Conservation (phyloP, 352 stramenopile species). For the Globisporangium acanthophoron region DNA sequence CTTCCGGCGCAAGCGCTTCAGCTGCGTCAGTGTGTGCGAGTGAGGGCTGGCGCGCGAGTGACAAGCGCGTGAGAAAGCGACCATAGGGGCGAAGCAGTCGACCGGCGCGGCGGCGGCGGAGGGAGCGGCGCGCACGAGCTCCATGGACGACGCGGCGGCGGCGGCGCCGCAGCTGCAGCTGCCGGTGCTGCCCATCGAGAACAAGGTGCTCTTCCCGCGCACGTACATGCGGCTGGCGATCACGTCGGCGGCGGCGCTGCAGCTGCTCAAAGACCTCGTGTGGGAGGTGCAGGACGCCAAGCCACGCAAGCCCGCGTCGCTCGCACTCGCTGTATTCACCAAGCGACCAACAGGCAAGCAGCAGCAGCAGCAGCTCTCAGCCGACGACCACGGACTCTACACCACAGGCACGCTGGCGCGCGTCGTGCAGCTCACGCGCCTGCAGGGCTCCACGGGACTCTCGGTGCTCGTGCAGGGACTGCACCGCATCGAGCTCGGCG, state of each 20-base stretch:
- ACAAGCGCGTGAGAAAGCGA: background rate
- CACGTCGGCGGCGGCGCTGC: constrained; percentile 49
- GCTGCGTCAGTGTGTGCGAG: too few relatives aligned
- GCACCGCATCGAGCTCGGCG: constrained; percentile 39
- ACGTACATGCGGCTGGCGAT: constrained; percentile 73
- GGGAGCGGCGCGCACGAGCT: background rate
- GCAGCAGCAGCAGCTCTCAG: background rate
- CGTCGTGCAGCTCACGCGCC: constrained; percentile 69
- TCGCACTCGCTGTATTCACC: constrained; percentile 65
- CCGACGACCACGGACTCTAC: constrained; percentile 38
- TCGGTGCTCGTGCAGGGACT: constrained; percentile 68
- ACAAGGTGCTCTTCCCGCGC: constrained; percentile 69
- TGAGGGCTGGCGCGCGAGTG: too few relatives aligned
- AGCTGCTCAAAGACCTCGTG: constrained; percentile 74
- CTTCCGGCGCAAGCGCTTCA: too few relatives aligned
- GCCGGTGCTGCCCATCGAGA: constrained; percentile 61
- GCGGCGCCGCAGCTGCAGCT: constrained; percentile 19
- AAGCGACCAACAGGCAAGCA: constrained; percentile 14
- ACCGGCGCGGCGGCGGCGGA: constrained; percentile 6
- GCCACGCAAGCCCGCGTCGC: constrained; percentile 30
- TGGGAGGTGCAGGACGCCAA: constrained; percentile 62
- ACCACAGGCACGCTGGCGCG: constrained; percentile 56
- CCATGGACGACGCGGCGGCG: constrained; percentile 18
- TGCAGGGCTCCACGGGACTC: constrained; percentile 45
- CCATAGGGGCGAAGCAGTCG: constrained; percentile 17